Evolutionary conservation across 1,139 yeast genomes (phyloP), one percentile per base, ranked within the genome.

Genomic region (Scheffersomyces insectosa): DNA sequence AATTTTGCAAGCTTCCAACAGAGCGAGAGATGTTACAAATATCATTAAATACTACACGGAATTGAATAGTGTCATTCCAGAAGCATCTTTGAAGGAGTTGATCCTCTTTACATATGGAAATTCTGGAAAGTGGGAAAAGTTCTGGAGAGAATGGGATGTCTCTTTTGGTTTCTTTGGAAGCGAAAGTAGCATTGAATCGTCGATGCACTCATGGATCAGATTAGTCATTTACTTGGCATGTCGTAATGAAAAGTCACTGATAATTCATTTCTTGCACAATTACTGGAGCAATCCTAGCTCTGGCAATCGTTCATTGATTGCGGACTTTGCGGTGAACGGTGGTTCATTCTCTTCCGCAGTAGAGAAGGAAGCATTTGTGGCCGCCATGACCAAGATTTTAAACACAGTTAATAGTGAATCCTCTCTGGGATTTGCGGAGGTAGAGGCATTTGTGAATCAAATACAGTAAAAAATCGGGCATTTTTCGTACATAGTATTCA

Each of bases 71-170:
- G 42, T 47, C 13, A 36, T 44, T 13, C 52, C 51, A 12, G 46
- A 54, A 5, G 42, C 47, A 3, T 56, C 63, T 12, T 57, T 63
- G 40, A 57, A 62, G 37, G 78, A 73, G 45, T 54, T 69, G 16
- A 54, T 68, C 12, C 60, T 73, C 38, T 62, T 63, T 45, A 63
- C 71, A 1, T 70, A 65, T 43, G 79, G 78, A 1, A 71, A 69
- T 46, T 61, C 72, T 12, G 66, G 67, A 3, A 56, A 66, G 30
- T 72, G 77, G 77, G 45, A 47, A 2, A 52, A 55, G 35, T 74
- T 73, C 53, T 74, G 79, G 79, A 49, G 49, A n/a, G 61, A 67
- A 39, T 72, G 77, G 77, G 62, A 68, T 20, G 45, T 50, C 1
- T 47, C 55, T 20, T 44, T 50, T 49, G 51, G 57, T 27, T 42